phyloP scores from a whole-genome alignment of 805 yeast genomes.

The Starmerella davenportii region DNA sequence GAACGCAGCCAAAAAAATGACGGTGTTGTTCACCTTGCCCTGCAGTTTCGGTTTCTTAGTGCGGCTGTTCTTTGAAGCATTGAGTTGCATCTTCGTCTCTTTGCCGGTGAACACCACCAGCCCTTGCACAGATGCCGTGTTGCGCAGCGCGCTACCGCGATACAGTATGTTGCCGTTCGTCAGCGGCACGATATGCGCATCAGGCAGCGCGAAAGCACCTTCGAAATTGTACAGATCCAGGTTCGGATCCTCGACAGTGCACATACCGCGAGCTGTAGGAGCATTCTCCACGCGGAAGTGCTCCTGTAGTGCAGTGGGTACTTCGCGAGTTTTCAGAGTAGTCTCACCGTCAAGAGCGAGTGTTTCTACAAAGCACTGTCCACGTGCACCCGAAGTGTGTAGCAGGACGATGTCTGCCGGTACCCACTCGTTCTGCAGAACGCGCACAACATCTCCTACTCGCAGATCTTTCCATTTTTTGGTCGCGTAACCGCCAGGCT shows the following conservation, averaged over 20 bases:
- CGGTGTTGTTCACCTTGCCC: conserved; percentile 61
- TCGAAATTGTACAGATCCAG: conserved; percentile 79
- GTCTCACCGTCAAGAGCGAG: conserved; percentile 98
- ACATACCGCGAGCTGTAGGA: conserved; percentile 22
- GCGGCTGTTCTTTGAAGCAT: conserved; percentile 75
- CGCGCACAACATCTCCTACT: conserved; percentile 72
- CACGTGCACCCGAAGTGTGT: conserved; percentile 40
- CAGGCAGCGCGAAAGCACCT: conserved; percentile 33
- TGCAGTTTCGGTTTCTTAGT: conserved; percentile 88
- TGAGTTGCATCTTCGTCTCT: conserved; percentile 90
- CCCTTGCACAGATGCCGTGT: conserved; percentile 59
- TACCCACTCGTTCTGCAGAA: conserved; percentile 71
- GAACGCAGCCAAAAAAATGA: conserved; percentile 68
- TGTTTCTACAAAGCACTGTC: conserved; percentile 69
- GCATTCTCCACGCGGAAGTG: conserved; percentile 25
- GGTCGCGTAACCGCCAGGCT: conserved; percentile 18
- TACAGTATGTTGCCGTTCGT: conserved; percentile 72
- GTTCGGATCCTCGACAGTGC: conserved; percentile 81
- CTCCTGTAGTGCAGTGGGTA: conserved; percentile 46
- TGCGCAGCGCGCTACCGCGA: conserved; percentile 78
- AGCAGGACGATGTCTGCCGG: conserved; percentile 79
- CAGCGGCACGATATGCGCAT: conserved; percentile 34
- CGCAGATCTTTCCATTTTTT: conserved; percentile 53
- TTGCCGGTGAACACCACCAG: conserved; percentile 85
- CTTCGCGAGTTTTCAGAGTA: conserved; percentile 56